Conservation (phyloP, 495 filamentous ascomycete species). For the Sporormia fimetaria region DNA sequence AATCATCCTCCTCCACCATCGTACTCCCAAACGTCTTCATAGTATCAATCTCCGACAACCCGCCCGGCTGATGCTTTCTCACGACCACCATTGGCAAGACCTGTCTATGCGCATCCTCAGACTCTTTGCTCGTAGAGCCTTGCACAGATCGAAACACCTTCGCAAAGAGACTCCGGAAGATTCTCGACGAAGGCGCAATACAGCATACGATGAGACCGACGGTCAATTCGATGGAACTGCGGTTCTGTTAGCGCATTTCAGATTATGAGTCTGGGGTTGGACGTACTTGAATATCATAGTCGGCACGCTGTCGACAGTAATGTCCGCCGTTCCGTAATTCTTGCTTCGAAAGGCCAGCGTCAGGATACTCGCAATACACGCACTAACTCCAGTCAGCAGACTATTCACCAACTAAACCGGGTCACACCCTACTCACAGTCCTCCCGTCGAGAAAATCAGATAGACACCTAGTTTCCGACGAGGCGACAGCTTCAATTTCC, state of each 20-base stretch:
- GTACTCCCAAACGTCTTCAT: constrained; percentile 1
- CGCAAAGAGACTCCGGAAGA: neutral
- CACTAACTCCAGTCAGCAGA: neutral
- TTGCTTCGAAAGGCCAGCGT: neutral
- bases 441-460: constrained; percentile 4
- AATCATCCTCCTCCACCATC: neutral
- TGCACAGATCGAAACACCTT: neutral
- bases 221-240: neutral
- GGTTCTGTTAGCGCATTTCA: neutral
- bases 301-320: neutral
- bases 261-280: neutral
- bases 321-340: neutral
- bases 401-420: neutral
- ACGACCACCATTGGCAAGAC: neutral
- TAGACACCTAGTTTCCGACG: constrained; percentile 1
- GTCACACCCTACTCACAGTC: neutral
- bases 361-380: neutral
- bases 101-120: neutral
- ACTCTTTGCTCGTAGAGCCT: neutral
- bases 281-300: neutral
- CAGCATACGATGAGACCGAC: neutral
- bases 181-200: neutral
- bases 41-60: neutral
- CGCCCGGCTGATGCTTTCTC: neutral
- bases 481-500: neutral